These are phyloP conservation scores for Phytophthora lateralis DNA, from an alignment of 352 stramenopile genomes.

Conservation along the genomic window DNA sequence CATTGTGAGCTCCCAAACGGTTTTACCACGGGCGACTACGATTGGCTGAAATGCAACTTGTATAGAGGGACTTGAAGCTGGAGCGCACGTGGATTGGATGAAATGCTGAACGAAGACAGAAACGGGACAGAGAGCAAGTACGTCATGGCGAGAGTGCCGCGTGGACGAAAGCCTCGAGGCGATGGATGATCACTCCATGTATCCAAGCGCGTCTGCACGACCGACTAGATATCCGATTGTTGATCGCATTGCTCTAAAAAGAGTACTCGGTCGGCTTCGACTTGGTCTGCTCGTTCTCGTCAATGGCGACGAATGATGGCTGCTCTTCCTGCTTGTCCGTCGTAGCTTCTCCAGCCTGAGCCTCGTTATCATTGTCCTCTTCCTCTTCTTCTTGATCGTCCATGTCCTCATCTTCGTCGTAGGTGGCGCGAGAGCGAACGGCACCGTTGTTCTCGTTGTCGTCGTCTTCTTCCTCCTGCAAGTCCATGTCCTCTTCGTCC, in stretches of 20 bases:
- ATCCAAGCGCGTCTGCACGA: background rate
- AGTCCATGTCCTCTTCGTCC: conserved; percentile 40
- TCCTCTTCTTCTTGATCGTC: conserved; percentile 32
- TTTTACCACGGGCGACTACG: conserved; percentile 7
- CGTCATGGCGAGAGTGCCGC: conserved; percentile 10
- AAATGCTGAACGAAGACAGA: conserved; percentile 1
- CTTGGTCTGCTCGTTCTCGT: conserved; percentile 4
- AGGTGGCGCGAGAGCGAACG: conserved; percentile 16
- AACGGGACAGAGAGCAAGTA: conserved; percentile 11
- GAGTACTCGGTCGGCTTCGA: conserved; percentile 15
- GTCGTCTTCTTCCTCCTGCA: conserved; percentile 38
- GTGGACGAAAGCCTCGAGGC: background rate
- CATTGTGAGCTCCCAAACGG: background rate
- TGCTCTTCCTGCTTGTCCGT: conserved; percentile 10
- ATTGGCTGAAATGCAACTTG: conserved; percentile 18
- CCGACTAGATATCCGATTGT: background rate
- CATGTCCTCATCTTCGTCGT: conserved; percentile 34
- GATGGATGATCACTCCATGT: conserved; percentile 2
- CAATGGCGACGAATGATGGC: background rate
- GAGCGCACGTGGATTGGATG: conserved; percentile 13
- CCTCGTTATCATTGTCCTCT: conserved; percentile 25
- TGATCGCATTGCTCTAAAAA: conserved; percentile 6
- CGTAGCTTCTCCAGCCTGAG: conserved; percentile 2
- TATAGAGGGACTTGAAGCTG: conserved; percentile 18
- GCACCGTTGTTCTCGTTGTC: conserved; percentile 28